Conservation (phyloP, 768 basidiomycete species). For the Suillus spraguei region DNA sequence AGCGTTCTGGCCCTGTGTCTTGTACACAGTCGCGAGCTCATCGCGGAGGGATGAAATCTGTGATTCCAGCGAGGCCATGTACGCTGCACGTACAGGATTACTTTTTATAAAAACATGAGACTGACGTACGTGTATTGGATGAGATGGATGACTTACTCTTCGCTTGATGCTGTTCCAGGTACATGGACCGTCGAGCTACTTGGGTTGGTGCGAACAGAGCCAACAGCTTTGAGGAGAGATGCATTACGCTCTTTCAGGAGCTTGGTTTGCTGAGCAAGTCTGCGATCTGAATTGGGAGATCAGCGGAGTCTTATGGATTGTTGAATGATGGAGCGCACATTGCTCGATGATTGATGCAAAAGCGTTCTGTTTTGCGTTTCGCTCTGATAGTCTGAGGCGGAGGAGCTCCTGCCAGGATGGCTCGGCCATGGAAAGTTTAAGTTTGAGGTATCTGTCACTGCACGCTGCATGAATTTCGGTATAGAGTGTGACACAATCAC, state of each 20-base stretch:
- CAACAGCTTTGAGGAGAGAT: conserved; percentile 82
- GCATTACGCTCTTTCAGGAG: conserved; percentile 92
- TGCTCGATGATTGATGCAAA: conserved; percentile 89
- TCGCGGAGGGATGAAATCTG: conserved; percentile 91
- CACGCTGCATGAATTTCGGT: conserved; percentile 1
- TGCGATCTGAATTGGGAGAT: conserved; percentile 55
- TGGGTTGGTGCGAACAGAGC: conserved; percentile 64
- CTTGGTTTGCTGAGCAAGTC: conserved; percentile 90
- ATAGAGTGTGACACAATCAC: conserved; percentile 1
- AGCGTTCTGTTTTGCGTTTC: conserved; percentile 80
- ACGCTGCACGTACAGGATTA: conserved; percentile 84
- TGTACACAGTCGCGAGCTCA: conserved; percentile 93
- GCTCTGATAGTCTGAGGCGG: conserved; percentile 75
- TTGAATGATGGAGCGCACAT: conserved; percentile 49
- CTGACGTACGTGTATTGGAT: not conserved
- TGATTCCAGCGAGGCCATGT: conserved; percentile 89
- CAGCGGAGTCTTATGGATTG: conserved; percentile 15
- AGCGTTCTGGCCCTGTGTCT: conserved; percentile 94
- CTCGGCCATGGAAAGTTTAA: conserved; percentile 60
- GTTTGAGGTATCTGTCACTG: not conserved
- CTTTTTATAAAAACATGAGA: conserved; percentile 37
- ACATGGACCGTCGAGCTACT: conserved; percentile 65
- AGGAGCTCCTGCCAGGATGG: conserved; percentile 85
- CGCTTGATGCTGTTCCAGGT: conserved; percentile 51
- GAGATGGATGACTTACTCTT: conserved; percentile 59